Evolutionary conservation across 805 yeast genomes (phyloP).

Genomic region (Pichia phayaonensis): DNA sequence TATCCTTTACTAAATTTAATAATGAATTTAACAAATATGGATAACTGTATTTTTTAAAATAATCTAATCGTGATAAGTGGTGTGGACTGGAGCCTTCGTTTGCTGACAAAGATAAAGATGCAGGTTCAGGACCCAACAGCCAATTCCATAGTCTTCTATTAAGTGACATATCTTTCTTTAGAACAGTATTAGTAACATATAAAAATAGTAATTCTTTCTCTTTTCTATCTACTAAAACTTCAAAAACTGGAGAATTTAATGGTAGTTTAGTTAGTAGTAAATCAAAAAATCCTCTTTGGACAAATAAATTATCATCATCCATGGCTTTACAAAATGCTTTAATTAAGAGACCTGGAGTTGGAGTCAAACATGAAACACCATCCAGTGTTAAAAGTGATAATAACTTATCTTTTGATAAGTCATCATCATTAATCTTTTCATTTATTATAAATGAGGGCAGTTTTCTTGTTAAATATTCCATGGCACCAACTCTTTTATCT

Average conservation of each 20-base stretch:
- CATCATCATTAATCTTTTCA: background rate
- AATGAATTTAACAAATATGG: conserved; percentile 46
- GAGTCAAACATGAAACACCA: conserved; percentile 55
- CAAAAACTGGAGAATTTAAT: conserved; percentile 51
- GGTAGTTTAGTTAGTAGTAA: conserved; percentile 61
- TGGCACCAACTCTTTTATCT: conserved; percentile 77
- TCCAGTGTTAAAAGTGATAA: conserved; percentile 24
- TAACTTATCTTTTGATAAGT: conserved; percentile 17
- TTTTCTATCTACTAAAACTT: conserved; percentile 35
- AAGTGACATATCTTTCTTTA: conserved; percentile 86
- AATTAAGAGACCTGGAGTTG: conserved; percentile 72
- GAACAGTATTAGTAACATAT: conserved; percentile 59
- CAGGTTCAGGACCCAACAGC: conserved; percentile 66
- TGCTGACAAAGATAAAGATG: background rate
- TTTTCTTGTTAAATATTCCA: conserved; percentile 61
- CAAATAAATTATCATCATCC: conserved; percentile 56
- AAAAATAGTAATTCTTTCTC: conserved; percentile 56
- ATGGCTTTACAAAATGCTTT: conserved; percentile 70
- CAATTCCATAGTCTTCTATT: conserved; percentile 92
- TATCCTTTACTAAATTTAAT: conserved; percentile 35
- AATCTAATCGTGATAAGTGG: conserved; percentile 36
- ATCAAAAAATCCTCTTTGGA: conserved; percentile 86
- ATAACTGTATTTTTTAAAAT: conserved; percentile 54
- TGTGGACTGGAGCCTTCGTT: conserved; percentile 5
- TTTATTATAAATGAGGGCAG: conserved; percentile 48